Evolutionary conservation across 257 asterid species (phyloP), one percentile per base, ranked within the genome.

Genomic region (Galeopsis tetrahit): DNA sequence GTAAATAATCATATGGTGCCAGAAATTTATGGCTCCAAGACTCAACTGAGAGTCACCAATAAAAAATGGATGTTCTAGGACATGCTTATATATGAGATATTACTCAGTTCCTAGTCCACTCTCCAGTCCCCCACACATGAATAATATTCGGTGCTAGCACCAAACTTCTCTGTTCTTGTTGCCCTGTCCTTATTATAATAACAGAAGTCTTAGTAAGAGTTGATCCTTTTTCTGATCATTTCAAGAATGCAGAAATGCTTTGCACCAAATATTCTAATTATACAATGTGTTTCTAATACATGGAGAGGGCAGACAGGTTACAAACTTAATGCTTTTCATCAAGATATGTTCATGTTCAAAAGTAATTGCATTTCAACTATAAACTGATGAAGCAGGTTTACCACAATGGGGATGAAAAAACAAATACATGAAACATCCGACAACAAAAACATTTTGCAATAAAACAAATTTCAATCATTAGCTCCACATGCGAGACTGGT

Each of bases 11-110:
- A 58, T 40, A 31, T 32, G 66, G 61, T 57, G 21, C 53, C 33
- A 66, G 61, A 72, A 35, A 65, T n/a, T 53, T 43, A 61, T 49
- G 55, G 34, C 66, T 68, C 56, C 68, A 68, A 55, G 28, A 67
- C 49, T 63, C 56, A 9, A 44, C 70, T 44, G 15, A 36, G 61
- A 7, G 76, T 60, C 52, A 5, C 67, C 66, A 60, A 40, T 49
- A 21, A 7, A 14, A 35, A 35, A 38, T 2, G n/a, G 28, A 59
- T 58, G 60, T 51, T 39, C 5, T 10, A 21, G 40, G 63, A 49
- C 44, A 48, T 46, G 52, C 66, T 51, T 46, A 15, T 33, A 36
- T 38, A 17, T 10, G 7, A 11, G 31, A 53, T 63, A 39, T 66
- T 53, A 32, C 42, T 60, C 40, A 14, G 66, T 60, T 34, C 65